Conservation (phyloP, 192 early-diverging fungal genomes). For the Pilaira anomala region DNA sequence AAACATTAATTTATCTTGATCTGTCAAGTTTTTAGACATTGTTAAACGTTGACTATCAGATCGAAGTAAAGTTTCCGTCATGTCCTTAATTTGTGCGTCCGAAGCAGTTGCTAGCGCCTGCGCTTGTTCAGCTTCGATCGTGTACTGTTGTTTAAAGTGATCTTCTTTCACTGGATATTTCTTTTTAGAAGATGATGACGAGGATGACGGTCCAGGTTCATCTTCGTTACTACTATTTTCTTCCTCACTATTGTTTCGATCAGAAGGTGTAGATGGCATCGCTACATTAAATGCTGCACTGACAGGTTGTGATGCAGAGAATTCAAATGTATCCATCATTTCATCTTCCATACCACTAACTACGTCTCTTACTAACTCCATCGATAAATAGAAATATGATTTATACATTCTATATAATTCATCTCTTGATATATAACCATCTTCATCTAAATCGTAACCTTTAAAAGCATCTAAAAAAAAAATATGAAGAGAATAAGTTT, state of each 20-base stretch:
- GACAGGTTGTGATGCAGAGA: constrained; percentile 79
- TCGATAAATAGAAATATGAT: constrained; percentile 86
- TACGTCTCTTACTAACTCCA: constrained; percentile 85
- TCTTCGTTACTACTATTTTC: not conserved
- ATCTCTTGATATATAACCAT: constrained; percentile 77
- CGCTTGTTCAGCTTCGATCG: constrained; percentile 11
- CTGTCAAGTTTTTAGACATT: not conserved
- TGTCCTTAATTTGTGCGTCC: not conserved
- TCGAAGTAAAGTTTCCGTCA: not conserved
- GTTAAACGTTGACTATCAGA: constrained; percentile 4
- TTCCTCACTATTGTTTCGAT: constrained; percentile 17
- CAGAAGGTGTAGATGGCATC: constrained; percentile 54
- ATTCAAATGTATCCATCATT: constrained; percentile 81
- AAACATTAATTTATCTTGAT: not conserved
- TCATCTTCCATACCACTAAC: constrained; percentile 88
- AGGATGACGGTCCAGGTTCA: too few species aligned
- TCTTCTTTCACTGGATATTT: constrained; percentile 24
- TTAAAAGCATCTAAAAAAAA: constrained; percentile 68
- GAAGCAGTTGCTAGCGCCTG: not conserved
- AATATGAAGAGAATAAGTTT: not conserved
- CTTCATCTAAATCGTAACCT: constrained; percentile 88
- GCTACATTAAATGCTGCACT: constrained; percentile 86
- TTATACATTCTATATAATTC: constrained; percentile 90
- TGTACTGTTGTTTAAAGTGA: constrained; percentile 22
- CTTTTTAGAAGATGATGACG: not conserved